A percentile compares a stretch with the other conserved stretches of the same genome.
These are phyloP conservation scores for Chlorencoelia australis DNA, from an alignment of 2,329 filamentous ascomycete species.

Conservation along the genomic window DNA sequence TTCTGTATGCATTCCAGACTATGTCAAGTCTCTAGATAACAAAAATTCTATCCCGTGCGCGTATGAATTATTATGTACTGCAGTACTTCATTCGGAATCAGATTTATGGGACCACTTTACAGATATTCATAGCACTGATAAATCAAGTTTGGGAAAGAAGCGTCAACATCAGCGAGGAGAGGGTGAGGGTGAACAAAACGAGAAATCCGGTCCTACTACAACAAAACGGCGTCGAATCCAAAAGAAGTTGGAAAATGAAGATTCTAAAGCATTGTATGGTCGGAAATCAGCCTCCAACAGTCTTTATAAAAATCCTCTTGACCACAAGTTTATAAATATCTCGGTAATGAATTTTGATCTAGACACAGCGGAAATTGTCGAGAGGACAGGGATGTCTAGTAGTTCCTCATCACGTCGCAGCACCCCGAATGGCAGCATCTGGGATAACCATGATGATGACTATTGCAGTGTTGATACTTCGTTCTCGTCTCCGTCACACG, in stretches of 20 bases:
- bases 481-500: slow-evolving; percentile 9
- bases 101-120: slow-evolving; percentile 8
- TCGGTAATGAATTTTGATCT: slow-evolving; percentile 9
- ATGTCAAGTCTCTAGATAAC: slow-evolving; percentile 4
- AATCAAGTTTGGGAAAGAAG: slow-evolving; percentile 7
- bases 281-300: slow-evolving; percentile 6
- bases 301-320: slow-evolving; percentile 6
- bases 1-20: slow-evolving; percentile 5
- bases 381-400: slow-evolving; percentile 7
- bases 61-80: slow-evolving; percentile 8
- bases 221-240: slow-evolving; percentile 7
- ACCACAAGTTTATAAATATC: slow-evolving; percentile 9
- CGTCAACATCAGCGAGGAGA: slow-evolving; percentile 5
- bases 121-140: slow-evolving; percentile 8
- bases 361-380: slow-evolving; percentile 4
- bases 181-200: slow-evolving; percentile 5
- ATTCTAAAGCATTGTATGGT: slow-evolving; percentile 5
- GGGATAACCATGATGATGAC: slow-evolving; percentile 6
- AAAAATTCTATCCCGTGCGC: slow-evolving; percentile 6
- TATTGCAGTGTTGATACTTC: slow-evolving; percentile 11
- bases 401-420: slow-evolving; percentile 7
- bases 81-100: slow-evolving; percentile 8
- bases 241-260: slow-evolving; percentile 7
- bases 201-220: slow-evolving; percentile 4
- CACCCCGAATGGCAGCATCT: slow-evolving; percentile 5